These are phyloP conservation scores for Fusarium azukiicola DNA, from an alignment of 2,329 filamentous ascomycete genomes.

Conservation along the genomic window DNA sequence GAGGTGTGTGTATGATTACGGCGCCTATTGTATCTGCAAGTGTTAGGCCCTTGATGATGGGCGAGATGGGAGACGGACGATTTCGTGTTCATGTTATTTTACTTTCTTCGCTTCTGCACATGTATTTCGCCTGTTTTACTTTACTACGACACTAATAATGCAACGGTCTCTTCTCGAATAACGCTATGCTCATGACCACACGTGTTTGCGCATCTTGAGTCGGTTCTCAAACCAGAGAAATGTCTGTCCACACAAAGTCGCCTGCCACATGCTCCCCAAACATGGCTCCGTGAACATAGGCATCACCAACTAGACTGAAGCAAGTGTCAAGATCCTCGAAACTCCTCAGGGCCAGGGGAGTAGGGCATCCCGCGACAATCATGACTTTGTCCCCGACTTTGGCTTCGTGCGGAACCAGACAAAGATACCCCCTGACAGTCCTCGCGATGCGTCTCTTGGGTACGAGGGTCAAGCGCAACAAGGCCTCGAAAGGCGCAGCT, in stretches of 20 bases:
- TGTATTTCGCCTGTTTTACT: constrained; percentile 45
- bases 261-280: constrained; percentile 42
- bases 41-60: constrained; percentile 31
- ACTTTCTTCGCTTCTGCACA: constrained; percentile 45
- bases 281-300: constrained; percentile 45
- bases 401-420: constrained; percentile 43
- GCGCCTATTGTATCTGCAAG: constrained; percentile 30
- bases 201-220: background rate
- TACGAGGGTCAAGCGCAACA: constrained; percentile 38
- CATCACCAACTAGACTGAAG: constrained; percentile 41
- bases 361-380: constrained; percentile 45
- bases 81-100: constrained; percentile 47
- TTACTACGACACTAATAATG: constrained; percentile 28
- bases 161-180: constrained; percentile 8
- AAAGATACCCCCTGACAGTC: constrained; percentile 45
- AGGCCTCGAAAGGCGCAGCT: constrained; percentile 43
- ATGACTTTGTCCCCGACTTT: constrained; percentile 42
- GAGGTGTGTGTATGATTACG: background rate
- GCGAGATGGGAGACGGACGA: constrained; percentile 32
- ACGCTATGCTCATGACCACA: too few species aligned
- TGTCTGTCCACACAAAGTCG: constrained; percentile 38
- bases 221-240: constrained; percentile 25
- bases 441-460: constrained; percentile 42
- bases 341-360: constrained; percentile 41
- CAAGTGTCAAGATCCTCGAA: constrained; percentile 30